phyloP scores from a whole-genome alignment of 176 grass and related monocot species.

The Avena atlantica region DNA sequence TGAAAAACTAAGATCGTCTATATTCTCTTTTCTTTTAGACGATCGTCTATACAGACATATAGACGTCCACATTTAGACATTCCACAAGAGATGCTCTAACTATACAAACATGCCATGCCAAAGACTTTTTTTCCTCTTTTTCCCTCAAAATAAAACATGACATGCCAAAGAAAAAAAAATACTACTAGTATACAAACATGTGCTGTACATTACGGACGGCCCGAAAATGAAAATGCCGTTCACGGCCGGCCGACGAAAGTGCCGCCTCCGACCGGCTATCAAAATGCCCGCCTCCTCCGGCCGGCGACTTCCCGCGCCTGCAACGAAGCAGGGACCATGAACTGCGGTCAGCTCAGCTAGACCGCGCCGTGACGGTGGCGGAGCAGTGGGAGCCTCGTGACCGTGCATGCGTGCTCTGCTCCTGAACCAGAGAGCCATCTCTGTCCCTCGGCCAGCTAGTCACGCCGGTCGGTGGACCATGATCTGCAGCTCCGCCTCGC shows the following conservation, averaged over 20 bases:
- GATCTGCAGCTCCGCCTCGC: slow-evolving; percentile 35
- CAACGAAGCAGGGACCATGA: no score
- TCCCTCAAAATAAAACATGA: no score
- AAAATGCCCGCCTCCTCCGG: not conserved
- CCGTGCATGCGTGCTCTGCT: not conserved
- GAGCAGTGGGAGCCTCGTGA: not conserved
- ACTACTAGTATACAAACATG: not conserved
- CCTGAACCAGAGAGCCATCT: slow-evolving; percentile 11
- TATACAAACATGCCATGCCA: no score
- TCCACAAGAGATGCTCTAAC: no score
- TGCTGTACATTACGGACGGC: not conserved
- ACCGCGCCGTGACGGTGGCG: not conserved
- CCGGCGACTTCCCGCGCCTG: not conserved
- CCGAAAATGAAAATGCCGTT: no score
- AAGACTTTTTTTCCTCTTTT: no score
- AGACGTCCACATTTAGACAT: no score
- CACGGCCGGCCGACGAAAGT: not conserved
- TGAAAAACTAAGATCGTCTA: no score
- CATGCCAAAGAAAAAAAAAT: no score
- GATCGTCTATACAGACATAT: no score
- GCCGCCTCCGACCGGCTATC: not conserved
- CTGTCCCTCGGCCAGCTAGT: not conserved
- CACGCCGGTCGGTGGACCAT: slow-evolving; percentile 31
- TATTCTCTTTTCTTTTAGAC: no score
- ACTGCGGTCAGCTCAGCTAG: not conserved